Base-by-base conservation (phyloP, 2,329 filamentous ascomycete species). In the Trichoderma harzianum region DNA sequence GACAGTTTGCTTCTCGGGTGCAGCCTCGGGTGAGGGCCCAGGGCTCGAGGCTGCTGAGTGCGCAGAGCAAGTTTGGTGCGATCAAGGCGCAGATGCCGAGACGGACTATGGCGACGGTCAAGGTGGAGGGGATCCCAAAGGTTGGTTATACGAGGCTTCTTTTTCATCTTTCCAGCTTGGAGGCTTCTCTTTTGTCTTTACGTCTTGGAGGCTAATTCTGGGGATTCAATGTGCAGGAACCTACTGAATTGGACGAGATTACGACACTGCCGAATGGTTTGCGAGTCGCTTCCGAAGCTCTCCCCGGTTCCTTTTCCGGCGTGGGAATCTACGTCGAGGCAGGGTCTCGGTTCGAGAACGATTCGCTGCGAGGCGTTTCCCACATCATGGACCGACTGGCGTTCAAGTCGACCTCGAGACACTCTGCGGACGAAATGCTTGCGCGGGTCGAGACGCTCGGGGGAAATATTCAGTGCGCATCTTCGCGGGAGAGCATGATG, bases 281-380 rank as follows among this genome's bases (percentile, higher is more conserved):
- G 75, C 93, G 95, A 72, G 94, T 99, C 72, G 96, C 96, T 28
- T 97, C 95, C 58, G 96, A 99, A 81, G 94, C 95, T 71, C 88
- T 98, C 12, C 95, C 95, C 1, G 96, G 96, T 55, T 95, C 95
- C 76, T 99, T 99, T 82, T 93, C 95, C 5, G 96, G 94, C 65
- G 92, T 99, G 18, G 96, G 96, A 58, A 94, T 98, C 74, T 99
- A 98, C 83, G 90, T 99, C 79, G 95, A 98, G 81, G 94, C 94
- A 34, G 96, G 96, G 18, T 98, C 96, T 69, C 90, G 96, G 76
- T 98, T 96, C 84, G 96, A 99, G 82, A 95, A 93, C 80, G 88
- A 91, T 55, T 90, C 90, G 62, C 86, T 99, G 69, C 91, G 93
- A 72, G 96, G 96, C 58, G 93, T 97, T 32, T 97, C 94, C 80